Conservation (phyloP, 148 eudicot species). For the Rhododendron mucronatum region DNA sequence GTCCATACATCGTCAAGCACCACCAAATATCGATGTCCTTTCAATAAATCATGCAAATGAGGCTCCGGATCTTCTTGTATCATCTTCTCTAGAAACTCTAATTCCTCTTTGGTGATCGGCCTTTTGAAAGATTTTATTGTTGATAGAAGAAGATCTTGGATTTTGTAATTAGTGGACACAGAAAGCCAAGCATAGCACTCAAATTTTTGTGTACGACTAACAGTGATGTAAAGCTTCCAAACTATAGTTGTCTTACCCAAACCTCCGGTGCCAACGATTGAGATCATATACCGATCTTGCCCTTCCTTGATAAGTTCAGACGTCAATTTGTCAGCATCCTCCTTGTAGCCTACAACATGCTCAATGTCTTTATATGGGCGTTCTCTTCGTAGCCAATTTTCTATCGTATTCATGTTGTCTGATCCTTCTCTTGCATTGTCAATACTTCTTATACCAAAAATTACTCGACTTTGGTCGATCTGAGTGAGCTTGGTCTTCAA, state of each 20-base stretch:
- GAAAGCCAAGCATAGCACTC: background rate
- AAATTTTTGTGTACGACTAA: background rate
- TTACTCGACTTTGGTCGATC: background rate
- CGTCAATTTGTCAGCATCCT: background rate
- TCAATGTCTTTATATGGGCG: background rate
- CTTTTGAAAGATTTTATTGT: background rate
- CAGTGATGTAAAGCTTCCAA: background rate
- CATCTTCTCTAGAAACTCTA: conserved; percentile 1
- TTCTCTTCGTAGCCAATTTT: background rate
- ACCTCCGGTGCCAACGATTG: background rate
- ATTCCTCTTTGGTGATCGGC: background rate
- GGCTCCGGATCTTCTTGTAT: background rate
- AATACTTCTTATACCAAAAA: background rate
- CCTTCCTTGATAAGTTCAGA: background rate
- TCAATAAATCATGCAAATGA: background rate
- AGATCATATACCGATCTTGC: background rate
- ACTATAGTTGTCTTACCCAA: background rate
- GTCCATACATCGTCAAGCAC: conserved; percentile 17
- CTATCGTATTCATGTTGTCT: background rate
- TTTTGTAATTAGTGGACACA: background rate
- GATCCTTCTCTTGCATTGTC: background rate
- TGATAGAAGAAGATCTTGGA: background rate
- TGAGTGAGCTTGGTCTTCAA: background rate
- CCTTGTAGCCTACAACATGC: background rate
- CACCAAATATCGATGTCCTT: background rate